Conservation (phyloP, 495 filamentous ascomycete genomes). For the Lasiosphaeriaceae sp. region DNA sequence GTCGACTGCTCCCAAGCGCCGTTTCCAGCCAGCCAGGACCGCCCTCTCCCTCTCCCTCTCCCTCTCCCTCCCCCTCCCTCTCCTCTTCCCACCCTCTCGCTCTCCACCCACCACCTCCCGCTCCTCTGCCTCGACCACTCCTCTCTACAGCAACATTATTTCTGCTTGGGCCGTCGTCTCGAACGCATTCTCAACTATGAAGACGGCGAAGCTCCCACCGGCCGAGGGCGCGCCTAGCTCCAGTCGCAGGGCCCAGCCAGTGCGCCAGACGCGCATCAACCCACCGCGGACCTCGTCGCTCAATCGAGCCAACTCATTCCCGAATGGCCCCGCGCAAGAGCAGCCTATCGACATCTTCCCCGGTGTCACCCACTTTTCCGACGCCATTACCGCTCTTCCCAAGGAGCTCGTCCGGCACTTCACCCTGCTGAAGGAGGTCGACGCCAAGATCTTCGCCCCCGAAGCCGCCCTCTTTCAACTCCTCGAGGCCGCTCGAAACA, state of each 20-base stretch:
- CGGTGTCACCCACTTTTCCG: slow-evolving; percentile 89
- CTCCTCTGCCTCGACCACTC: not conserved
- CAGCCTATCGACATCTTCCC: slow-evolving; percentile 72
- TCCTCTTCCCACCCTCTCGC: not conserved
- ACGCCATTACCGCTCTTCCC: slow-evolving; percentile 86
- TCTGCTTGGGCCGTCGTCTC: not conserved
- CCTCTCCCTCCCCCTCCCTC: not conserved
- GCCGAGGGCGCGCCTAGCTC: slow-evolving; percentile 39
- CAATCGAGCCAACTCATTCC: slow-evolving; percentile 42
- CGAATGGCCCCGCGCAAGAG: slow-evolving; percentile 38
- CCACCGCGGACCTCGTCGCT: slow-evolving; percentile 45
- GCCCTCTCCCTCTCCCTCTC: not conserved
- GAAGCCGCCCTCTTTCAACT: slow-evolving; percentile 68
- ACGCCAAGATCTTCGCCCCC: slow-evolving; percentile 83
- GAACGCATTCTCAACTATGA: slow-evolving; percentile 35
- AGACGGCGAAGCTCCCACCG: slow-evolving; percentile 45
- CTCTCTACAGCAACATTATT: not conserved
- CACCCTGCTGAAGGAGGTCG: slow-evolving; percentile 91
- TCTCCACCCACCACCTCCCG: not conserved
- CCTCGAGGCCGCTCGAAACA: slow-evolving; percentile 61
- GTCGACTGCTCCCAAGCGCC: not conserved
- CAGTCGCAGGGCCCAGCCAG: slow-evolving; percentile 54
- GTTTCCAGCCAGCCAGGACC: not conserved
- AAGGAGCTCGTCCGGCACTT: slow-evolving; percentile 94
- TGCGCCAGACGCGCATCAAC: slow-evolving; percentile 57